Evolutionary conservation across 768 basidiomycete species (phyloP).

Genomic region (Chlorophyllum brunneum): DNA sequence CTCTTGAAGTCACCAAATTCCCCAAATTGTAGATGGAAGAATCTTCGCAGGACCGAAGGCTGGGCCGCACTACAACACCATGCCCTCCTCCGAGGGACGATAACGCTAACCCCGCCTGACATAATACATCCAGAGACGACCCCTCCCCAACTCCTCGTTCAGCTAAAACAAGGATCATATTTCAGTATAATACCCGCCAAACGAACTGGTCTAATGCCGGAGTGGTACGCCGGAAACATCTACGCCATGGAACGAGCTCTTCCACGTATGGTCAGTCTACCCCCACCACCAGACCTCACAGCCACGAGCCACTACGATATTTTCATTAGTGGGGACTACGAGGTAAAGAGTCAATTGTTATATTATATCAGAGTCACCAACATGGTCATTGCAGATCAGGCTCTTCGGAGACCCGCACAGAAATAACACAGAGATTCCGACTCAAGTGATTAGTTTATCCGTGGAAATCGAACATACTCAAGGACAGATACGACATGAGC

Average conservation of each 20-base stretch:
- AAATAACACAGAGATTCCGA: conserved; percentile 40
- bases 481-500: conserved; percentile 32
- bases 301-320: conserved; percentile 57
- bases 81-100: conserved; percentile 57
- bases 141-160: conserved; percentile 40
- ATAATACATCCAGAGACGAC: conserved; percentile 8
- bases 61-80: conserved; percentile 88
- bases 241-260: conserved; percentile 60
- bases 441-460: conserved; percentile 50
- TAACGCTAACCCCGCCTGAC: conserved; percentile 53
- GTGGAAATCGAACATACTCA: conserved; percentile 36
- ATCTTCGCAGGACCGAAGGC: conserved; percentile 72
- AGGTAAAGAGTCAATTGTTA: conserved; percentile 39
- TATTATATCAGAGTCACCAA: not conserved
- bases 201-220: conserved; percentile 24
- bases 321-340: conserved; percentile 80
- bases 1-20: not conserved
- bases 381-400: conserved; percentile 50
- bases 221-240: conserved; percentile 88
- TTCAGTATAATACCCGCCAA: conserved; percentile 58
- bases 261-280: conserved; percentile 46
- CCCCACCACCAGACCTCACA: conserved; percentile 35
- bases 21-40: conserved; percentile 54
- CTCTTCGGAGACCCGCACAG: conserved; percentile 74
- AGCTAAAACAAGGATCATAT: conserved; percentile 71